Conservation (phyloP, 2,329 filamentous ascomycete species). For the Rhynchosporium agropyri region DNA sequence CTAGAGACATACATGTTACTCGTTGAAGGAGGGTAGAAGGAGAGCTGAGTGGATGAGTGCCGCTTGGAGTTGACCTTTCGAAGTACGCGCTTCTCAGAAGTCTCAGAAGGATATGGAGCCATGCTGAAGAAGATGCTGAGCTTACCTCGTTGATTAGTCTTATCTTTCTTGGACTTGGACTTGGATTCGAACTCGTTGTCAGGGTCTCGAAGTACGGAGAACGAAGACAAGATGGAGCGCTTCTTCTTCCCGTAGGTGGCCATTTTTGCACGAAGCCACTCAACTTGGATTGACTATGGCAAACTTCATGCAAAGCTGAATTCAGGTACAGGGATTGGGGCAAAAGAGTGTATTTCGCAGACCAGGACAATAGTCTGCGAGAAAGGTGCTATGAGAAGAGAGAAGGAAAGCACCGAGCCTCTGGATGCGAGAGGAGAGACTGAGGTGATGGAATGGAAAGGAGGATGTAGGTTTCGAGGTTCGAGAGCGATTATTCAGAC, state of each 20-base stretch:
- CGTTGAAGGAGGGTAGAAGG: background rate
- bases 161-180: slow-evolving; percentile 20
- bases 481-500: background rate
- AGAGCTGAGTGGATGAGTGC: background rate
- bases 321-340: background rate
- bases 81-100: background rate
- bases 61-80: background rate
- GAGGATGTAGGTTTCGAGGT: background rate
- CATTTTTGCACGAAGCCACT: slow-evolving; percentile 18
- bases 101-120: background rate
- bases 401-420: background rate
- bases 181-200: slow-evolving; percentile 18
- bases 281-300: background rate
- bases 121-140: background rate
- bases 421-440: background rate
- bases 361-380: background rate
- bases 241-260: slow-evolving; percentile 35
- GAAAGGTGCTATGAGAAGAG: background rate
- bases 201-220: slow-evolving; percentile 27
- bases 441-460: background rate
- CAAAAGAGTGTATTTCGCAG: background rate
- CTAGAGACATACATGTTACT: background rate
- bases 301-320: slow-evolving; percentile 8
- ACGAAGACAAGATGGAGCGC: slow-evolving; percentile 31
- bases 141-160: slow-evolving; percentile 22